Evolutionary conservation across 1,139 yeast genomes (phyloP), one percentile per base, ranked within the genome.

Genomic region (Kodamaea derodonti): DNA sequence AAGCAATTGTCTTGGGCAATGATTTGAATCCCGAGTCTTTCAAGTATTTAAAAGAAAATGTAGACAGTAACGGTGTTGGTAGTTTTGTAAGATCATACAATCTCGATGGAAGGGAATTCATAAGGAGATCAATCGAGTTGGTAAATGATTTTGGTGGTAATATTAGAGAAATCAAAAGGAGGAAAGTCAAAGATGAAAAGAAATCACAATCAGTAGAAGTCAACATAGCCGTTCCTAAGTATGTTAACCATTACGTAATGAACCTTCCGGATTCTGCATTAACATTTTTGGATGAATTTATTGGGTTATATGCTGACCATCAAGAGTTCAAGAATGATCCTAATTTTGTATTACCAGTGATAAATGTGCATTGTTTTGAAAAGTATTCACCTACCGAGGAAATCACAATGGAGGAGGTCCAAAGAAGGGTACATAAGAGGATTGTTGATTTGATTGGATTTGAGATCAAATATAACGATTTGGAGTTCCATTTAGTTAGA

Each of bases 251-350:
- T 53, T 94, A 78, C 52, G 95, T 88, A 9, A 92, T 94, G 98
- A 94, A 94, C 55, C 69, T 94, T 37, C 99, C 99, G 2, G 98
- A 87, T 52, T 73, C 88, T 28, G 97, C 98, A 0, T 67, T 92
- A 20, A 80, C 83, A n/a, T 94, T 94, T 51, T 64, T 92, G 34
- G 80, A 81, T 48, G 84, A 80, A 34, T 90, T 76, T 50, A 65
- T 76, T 36, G 95, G 96, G 0, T 66, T 88, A 14, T 87, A 82
- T 50, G 46, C 69, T 1, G 62, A 63, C 25, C 17, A 16, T 18
- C 63, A 61, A 3, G 60, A 62, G 34, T 54, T 69, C 30, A 62
- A 62, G 43, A 47, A 53, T 17, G 47, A 54, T 16, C 69, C 71
- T 3, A 72, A 70, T n/a, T 77, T 72, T 49, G 65, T 63, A 41